These are phyloP conservation scores for Penicillium cinerascens DNA, from an alignment of 495 filamentous ascomycete species.

Conservation along the genomic window DNA sequence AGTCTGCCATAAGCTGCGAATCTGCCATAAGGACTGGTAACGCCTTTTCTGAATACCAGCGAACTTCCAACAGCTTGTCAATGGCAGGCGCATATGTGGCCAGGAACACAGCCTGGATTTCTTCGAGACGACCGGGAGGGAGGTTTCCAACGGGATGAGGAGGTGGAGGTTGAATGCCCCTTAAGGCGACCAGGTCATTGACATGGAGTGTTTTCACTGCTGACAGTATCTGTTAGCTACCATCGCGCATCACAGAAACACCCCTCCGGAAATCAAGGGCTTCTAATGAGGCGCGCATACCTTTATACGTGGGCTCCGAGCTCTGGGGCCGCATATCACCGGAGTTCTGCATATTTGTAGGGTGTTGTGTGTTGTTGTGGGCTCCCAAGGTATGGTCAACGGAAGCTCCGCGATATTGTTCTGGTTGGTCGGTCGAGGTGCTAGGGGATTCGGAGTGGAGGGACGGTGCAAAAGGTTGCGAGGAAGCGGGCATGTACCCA, in stretches of 20 bases:
- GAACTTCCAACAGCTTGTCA: conserved; percentile 77
- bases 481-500: conserved; percentile 57
- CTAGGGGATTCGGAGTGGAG: conserved; percentile 45
- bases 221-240: conserved; percentile 7
- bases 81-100: conserved; percentile 75
- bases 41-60: conserved; percentile 66
- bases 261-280: background rate
- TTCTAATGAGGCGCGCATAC: conserved; percentile 19
- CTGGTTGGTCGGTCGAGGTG: conserved; percentile 48
- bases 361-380: conserved; percentile 22
- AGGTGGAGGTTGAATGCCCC: conserved; percentile 58
- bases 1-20: conserved; percentile 56
- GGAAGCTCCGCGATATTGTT: conserved; percentile 53
- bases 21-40: conserved; percentile 53
- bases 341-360: conserved; percentile 38
- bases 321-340: conserved; percentile 20
- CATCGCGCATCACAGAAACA: background rate
- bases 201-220: conserved; percentile 69
- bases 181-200: conserved; percentile 68
- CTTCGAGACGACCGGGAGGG: conserved; percentile 52
- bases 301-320: conserved; percentile 37
- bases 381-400: conserved; percentile 73
- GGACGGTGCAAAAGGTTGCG: conserved; percentile 56
- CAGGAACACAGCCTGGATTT: conserved; percentile 70
- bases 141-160: conserved; percentile 55